Evolutionary conservation across 352 stramenopile genomes (phyloP).

Genomic region (Phytophthora fragariaefolia): DNA sequence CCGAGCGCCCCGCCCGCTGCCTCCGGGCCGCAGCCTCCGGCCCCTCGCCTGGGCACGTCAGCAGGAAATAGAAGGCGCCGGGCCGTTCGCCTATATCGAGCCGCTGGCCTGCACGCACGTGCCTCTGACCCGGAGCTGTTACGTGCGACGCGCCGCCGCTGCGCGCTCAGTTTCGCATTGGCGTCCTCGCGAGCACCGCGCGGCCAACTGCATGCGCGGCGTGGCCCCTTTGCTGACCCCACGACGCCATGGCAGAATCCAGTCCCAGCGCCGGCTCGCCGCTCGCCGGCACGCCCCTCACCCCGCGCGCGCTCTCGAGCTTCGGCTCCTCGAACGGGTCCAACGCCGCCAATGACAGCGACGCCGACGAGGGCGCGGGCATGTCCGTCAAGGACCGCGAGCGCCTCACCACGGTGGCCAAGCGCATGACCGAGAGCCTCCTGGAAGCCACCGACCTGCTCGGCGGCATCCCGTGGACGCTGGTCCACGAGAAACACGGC

Average conservation of each 20-base stretch:
- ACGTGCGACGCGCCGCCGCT: constrained; percentile 18
- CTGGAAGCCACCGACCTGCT: constrained; percentile 80
- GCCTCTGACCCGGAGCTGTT: constrained; percentile 23
- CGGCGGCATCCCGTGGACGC: constrained; percentile 69
- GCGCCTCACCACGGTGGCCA: constrained; percentile 73
- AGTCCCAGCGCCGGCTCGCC: constrained; percentile 19
- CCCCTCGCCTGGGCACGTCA: constrained; percentile 25
- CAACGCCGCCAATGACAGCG: constrained; percentile 27
- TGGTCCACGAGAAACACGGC: constrained; percentile 85
- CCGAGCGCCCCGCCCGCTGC: not conserved
- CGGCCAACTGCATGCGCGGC: constrained; percentile 15
- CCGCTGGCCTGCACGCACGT: constrained; percentile 6
- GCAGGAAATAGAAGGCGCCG: constrained; percentile 40
- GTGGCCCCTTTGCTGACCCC: too few relatives aligned
- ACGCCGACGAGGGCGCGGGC: constrained; percentile 24
- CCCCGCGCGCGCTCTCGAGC: constrained; percentile 27
- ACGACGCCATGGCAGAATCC: constrained; percentile 32
- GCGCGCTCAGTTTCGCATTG: constrained; percentile 39
- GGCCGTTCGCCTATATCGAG: constrained; percentile 37
- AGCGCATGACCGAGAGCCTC: constrained; percentile 83
- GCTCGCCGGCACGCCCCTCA: constrained; percentile 19
- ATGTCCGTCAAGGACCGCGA: constrained; percentile 70
- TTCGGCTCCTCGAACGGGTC: constrained; percentile 30
- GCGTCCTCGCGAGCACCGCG: constrained; percentile 12
- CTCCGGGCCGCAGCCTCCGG: not conserved